These are phyloP conservation scores for Globisporangium polare DNA, from an alignment of 352 stramenopile species.

Conservation along the genomic window DNA sequence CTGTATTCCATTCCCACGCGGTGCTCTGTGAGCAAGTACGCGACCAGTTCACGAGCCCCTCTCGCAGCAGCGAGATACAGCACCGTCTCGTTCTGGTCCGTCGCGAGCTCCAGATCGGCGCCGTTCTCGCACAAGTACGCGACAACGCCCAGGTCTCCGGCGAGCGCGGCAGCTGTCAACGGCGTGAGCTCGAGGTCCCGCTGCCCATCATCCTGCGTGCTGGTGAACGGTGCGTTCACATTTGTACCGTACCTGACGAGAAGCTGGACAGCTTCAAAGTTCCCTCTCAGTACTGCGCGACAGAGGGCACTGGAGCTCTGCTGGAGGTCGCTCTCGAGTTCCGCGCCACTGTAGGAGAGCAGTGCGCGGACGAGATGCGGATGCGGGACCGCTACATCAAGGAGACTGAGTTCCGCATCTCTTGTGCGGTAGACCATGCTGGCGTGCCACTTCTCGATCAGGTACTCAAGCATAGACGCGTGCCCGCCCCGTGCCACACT, in stretches of 20 bases:
- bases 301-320: not conserved
- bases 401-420: not conserved
- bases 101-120: not conserved
- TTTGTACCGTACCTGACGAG: not conserved
- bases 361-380: too few species aligned
- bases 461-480: not conserved
- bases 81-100: not conserved
- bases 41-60: too few species aligned
- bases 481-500: not conserved
- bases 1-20: too few species aligned
- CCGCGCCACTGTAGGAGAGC: not conserved
- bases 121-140: conserved; percentile 1
- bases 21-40: too few species aligned
- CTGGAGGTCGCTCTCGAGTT: not conserved
- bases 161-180: not conserved
- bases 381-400: not conserved
- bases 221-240: not conserved
- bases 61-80: not conserved
- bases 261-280: not conserved
- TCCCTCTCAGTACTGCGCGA: not conserved
- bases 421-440: not conserved
- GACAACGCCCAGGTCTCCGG: not conserved
- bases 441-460: not conserved
- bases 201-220: not conserved
- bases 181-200: not conserved